Evolutionary conservation across 164 flowering plant species (phyloP).

Genomic region (Liriodendron chinense): DNA sequence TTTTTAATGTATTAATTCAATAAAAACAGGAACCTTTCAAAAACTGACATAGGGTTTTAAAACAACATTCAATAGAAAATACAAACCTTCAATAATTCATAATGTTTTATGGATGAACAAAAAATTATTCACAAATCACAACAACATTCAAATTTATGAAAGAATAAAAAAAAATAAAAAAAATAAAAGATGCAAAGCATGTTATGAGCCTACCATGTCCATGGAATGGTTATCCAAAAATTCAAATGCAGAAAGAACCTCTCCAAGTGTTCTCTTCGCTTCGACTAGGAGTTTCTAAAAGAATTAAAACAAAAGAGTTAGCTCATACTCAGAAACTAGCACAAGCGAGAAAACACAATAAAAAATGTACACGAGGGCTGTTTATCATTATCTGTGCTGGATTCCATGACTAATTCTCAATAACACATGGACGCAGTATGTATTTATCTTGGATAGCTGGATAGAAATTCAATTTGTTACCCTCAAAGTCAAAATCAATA

Average conservation of each 20-base stretch:
- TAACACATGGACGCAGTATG: no score
- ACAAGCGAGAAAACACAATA: neutral
- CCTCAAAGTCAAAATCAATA: no score
- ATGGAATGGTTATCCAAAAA: conserved; percentile 73
- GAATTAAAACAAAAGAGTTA: neutral
- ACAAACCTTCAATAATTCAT: neutral
- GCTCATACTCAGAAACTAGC: neutral
- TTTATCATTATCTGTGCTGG: no score
- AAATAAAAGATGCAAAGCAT: neutral
- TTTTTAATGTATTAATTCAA: no score
- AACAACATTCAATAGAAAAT: no score
- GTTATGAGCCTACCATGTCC: conserved; percentile 57
- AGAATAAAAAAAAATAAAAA: no score
- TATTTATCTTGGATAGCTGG: no score
- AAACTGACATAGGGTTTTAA: no score
- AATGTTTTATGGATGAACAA: neutral
- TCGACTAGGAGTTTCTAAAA: conserved; percentile 75
- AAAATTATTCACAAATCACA: neutral
- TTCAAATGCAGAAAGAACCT: conserved; percentile 93
- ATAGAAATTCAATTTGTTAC: no score
- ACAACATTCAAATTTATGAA: neutral
- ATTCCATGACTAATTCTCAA: no score
- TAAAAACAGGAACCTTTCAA: no score
- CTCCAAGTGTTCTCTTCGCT: conserved; percentile 92
- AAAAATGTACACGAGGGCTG: neutral